Percentiles rank a stretch among this genome's conserved stretches.
phyloP scores from a whole-genome alignment of 345 rosid genomes.

The Syzygium grande region DNA sequence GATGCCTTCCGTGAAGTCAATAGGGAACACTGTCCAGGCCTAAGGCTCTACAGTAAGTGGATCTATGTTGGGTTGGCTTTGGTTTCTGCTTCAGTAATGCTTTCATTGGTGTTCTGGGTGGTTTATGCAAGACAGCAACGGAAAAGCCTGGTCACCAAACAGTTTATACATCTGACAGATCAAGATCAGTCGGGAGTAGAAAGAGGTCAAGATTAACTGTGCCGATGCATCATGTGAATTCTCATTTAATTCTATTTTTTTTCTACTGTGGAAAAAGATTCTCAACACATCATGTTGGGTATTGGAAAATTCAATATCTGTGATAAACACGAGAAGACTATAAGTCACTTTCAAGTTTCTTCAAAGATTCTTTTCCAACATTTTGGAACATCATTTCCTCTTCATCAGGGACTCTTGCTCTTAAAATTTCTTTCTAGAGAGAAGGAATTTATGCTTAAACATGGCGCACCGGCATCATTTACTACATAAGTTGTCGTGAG shows the following conservation, averaged over 20 bases:
- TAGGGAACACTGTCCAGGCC: conserved; percentile 9
- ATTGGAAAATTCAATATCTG: background rate
- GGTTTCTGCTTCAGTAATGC: conserved; percentile 33
- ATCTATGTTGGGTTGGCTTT: conserved; percentile 28
- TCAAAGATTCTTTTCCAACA: background rate
- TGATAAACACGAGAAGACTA: background rate
- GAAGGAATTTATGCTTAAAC: background rate
- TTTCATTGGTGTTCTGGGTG: conserved; percentile 37
- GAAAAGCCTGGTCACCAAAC: conserved; percentile 19
- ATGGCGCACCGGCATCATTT: background rate
- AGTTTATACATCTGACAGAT: background rate
- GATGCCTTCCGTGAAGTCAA: conserved; percentile 21
- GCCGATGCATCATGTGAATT: background rate
- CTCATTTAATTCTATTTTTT: background rate
- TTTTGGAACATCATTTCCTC: background rate
- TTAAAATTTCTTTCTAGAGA: background rate
- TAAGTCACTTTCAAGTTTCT: background rate
- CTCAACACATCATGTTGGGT: background rate
- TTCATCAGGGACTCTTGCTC: background rate
- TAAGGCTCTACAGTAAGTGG: conserved; percentile 21
- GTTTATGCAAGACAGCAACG: conserved; percentile 24
- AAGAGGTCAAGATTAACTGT: background rate
- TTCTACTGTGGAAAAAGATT: background rate
- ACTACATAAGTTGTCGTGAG: too few relatives aligned
- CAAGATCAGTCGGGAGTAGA: background rate